phyloP scores from a whole-genome alignment of 495 filamentous ascomycete genomes.

The Trichoderma gamsii region DNA sequence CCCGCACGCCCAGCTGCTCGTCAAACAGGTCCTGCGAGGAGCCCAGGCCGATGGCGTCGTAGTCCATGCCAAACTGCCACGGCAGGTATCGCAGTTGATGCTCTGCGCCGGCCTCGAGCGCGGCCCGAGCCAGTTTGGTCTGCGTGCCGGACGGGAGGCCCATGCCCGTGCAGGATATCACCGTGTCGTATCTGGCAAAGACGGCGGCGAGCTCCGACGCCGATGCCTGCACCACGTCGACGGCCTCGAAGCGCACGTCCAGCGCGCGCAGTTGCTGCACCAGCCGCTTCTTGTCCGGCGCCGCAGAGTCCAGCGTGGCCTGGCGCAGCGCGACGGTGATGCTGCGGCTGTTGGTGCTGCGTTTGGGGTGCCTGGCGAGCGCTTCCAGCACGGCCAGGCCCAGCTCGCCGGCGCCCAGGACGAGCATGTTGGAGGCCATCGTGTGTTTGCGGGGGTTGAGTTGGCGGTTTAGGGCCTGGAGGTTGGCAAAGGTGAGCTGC shows the following conservation, averaged over 20 bases:
- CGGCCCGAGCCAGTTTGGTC: constrained; percentile 44
- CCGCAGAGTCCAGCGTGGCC: constrained; percentile 32
- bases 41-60: constrained; percentile 51
- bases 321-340: constrained; percentile 49
- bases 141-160: constrained; percentile 45
- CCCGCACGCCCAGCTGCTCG: constrained; percentile 54
- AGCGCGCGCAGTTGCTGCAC: constrained; percentile 26
- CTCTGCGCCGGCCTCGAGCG: constrained; percentile 43
- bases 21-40: constrained; percentile 53
- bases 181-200: constrained; percentile 43
- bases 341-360: constrained; percentile 22
- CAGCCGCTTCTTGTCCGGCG: constrained; percentile 27
- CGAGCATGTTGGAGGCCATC: constrained; percentile 38
- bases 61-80: constrained; percentile 65
- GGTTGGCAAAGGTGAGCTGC: neutral
- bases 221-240: constrained; percentile 41
- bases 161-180: constrained; percentile 54
- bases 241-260: constrained; percentile 36
- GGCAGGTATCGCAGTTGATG: constrained; percentile 49
- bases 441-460: neutral
- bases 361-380: constrained; percentile 38
- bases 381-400: constrained; percentile 47
- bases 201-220: constrained; percentile 33
- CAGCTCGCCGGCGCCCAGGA: constrained; percentile 58
- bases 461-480: neutral